Base-by-base conservation (phyloP, 2,329 filamentous ascomycete genomes). In the Arthrinium puccinioides region DNA sequence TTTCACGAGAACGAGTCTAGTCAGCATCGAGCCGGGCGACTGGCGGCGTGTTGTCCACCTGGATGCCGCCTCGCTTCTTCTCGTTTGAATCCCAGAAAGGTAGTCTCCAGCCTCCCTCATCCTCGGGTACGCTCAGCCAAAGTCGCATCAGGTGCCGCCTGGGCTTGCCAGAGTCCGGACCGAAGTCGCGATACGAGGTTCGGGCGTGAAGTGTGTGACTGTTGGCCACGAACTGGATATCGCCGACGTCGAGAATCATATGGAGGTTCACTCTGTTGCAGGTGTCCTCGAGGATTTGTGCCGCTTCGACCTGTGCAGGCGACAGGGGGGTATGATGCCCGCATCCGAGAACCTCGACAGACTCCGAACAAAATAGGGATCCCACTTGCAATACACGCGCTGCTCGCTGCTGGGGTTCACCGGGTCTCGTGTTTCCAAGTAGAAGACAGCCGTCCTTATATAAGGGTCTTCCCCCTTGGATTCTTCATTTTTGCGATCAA, bases 51-150 rank as follows among this genome's bases (percentile, higher is more conserved):
- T 94, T 77, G 59, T 94, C 76, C 3, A 95, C 87, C 64, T 94
- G 88, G 47, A 94, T 86, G 0, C 87, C 88, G 7, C 87, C 87
- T 14, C 88, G 72, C 75, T 94, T 94, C 74, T 85, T 86, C 70
- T 92, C 83, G 39, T 75, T 67, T 39, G 76, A 83, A 60, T 94
- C 88, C 50, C 78, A 80, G 63, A 89, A 90, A 1, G 87, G 87
- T 59, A 94, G 60, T 36, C 74, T 79, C 87, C 87, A 94, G 0
- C 88, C 88, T 3, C 87, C 88, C 60, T 94, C 87, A 16, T 62
- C 69, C 62, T 90, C 83, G 0, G 87, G 87, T 3, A 84, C 87
- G 9, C 84, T 80, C 38, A 95, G 64, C 88, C 88, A 95, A 47
- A 94, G 63, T 31, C 88, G 71, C 70, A 94, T 83, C 19, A 94